Evolutionary conservation across 257 asterid genomes (phyloP), one percentile per base, ranked within the genome.

Genomic region (Plantago elongata): DNA sequence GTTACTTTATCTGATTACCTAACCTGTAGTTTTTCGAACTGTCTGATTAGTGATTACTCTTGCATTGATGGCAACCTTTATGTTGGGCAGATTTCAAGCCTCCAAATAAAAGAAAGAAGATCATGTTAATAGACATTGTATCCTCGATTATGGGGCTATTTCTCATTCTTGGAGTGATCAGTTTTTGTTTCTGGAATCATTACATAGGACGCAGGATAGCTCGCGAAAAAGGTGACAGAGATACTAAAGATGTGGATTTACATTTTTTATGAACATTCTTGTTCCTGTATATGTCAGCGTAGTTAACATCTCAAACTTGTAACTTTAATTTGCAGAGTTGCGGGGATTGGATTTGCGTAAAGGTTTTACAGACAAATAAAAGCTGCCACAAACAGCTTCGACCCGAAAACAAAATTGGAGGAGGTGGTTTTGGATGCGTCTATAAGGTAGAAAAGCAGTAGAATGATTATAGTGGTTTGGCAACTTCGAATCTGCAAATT

Each of bases 341-440:
- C 68, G 74, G 66, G 86, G 83, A 50, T 67, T 81, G 17, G 85
- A 82, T 69, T 73, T 80, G 72, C 75, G 57, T 17, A 74, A 80
- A 22, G 85, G 89, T 6, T 59, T 81, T 15, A 85, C 85, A 62
- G 82, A 71, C 94, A 85, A 73, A 75, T 84, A 69, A 74, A 69
- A 77, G 86, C 82, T 27, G 89, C 94, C 63, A 82, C 89, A 9
- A 64, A 71, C 42, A 70, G 77, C 71, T 81, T 84, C 34, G 66
- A 68, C 30, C 80, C 43, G 75, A 64, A 29, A 82, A 85, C 74
- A 82, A 82, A 68, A 77, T 85, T 45, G 87, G 93, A 16, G 86
- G 81, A 71, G 88, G 92, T 61, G 92, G 92, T 60, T 84, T 84
- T 67, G 92, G 92, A 37, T 62, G 75, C 14, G 92, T 81, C 55